These are phyloP conservation scores for Ogataea saltuana DNA, from an alignment of 805 yeast genomes.

Conservation along the genomic window DNA sequence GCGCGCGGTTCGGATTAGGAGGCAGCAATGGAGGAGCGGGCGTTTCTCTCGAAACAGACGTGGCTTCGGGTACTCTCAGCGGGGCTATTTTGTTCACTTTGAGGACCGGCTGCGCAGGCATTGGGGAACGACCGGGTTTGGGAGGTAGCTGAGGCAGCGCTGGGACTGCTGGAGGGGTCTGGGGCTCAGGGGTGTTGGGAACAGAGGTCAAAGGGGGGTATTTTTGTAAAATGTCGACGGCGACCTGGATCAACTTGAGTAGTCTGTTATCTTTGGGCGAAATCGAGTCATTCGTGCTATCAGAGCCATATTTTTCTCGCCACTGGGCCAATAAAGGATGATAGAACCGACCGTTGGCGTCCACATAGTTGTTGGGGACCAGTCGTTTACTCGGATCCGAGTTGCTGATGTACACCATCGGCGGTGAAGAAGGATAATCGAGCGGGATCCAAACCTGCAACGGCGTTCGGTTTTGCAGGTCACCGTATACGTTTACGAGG, in stretches of 20 bases:
- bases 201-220: conserved; percentile 18
- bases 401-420: conserved; percentile 56
- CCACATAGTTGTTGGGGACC: conserved; percentile 66
- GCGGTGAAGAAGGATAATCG: conserved; percentile 66
- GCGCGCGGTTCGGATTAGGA: conserved; percentile 29
- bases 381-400: conserved; percentile 45
- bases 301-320: conserved; percentile 33
- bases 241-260: conserved; percentile 23
- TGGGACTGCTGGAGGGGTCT: conserved; percentile 9
- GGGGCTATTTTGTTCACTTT: conserved; percentile 8
- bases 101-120: conserved; percentile 11
- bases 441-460: conserved; percentile 77
- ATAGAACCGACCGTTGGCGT: conserved; percentile 68
- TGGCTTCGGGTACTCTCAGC: conserved; percentile 13
- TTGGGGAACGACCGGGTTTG: conserved; percentile 8
- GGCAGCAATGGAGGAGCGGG: conserved; percentile 31
- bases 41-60: too few relatives aligned
- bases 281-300: conserved; percentile 27
- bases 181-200: too few relatives aligned
- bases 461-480: conserved; percentile 53
- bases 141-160: conserved; percentile 13
- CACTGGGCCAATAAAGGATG: conserved; percentile 69
- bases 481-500: conserved; percentile 65
- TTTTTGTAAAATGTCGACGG: conserved; percentile 22
- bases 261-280: conserved; percentile 31